Percentiles rank a stretch among this genome's conserved stretches.
Evolutionary conservation across 371 early-diverging fungal genomes (phyloP).

Genomic region (Syncephalastrum monosporum): DNA sequence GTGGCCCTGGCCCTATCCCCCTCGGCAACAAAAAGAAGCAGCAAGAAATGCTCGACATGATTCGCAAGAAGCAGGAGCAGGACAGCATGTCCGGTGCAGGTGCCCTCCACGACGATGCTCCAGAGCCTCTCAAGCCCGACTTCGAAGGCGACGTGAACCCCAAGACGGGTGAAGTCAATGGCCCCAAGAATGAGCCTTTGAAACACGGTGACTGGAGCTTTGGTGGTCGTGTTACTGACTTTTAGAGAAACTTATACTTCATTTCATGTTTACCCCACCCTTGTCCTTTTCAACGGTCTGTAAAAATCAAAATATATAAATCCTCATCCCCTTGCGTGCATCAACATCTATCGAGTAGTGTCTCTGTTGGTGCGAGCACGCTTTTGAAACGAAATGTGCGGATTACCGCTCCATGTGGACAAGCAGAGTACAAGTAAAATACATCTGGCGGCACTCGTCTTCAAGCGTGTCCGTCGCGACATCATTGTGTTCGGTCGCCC

Average conservation of each 20-base stretch:
- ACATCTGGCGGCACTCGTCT: no score
- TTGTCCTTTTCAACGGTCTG: no score
- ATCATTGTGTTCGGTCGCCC: no score
- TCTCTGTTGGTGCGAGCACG: no score
- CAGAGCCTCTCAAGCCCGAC: conserved; percentile 47
- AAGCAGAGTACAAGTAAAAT: no score
- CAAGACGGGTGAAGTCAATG: conserved; percentile 77
- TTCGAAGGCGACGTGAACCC: conserved; percentile 81
- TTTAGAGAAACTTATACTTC: conserved; percentile 39
- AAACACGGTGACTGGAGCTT: conserved; percentile 90
- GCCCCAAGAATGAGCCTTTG: conserved; percentile 85
- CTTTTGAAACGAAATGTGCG: no score
- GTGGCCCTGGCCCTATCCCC: conserved; percentile 71
- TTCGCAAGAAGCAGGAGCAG: conserved; percentile 48
- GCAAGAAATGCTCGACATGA: conserved; percentile 72
- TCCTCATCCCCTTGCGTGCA: no score
- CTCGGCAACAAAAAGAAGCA: conserved; percentile 70
- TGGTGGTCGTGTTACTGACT: conserved; percentile 82
- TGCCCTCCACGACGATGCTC: conserved; percentile 61
- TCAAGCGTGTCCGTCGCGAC: no score
- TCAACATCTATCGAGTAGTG: no score
- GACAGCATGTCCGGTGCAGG: conserved; percentile 31
- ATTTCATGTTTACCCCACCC: no score
- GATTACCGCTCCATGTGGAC: no score
- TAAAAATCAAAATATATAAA: no score